Conservation (phyloP, 306 rosid species). For the Cicer yamashitae region DNA sequence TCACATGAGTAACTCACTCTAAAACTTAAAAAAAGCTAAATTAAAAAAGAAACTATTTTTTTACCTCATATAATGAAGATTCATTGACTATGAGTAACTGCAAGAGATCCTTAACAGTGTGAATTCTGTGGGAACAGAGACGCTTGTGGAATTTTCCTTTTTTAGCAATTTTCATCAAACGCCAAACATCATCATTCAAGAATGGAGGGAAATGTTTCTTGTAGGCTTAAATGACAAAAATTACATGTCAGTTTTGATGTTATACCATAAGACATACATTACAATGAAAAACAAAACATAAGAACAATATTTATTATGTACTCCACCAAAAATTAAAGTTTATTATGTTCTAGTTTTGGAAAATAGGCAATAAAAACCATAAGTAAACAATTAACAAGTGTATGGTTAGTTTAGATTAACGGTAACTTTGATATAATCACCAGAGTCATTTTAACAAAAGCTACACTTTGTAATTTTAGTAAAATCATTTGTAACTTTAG, state of each 20-base stretch:
- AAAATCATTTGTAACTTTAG: too few relatives aligned
- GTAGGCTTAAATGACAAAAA: constrained; percentile 54
- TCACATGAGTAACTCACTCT: not conserved
- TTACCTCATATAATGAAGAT: constrained; percentile 51
- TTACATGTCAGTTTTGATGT: constrained; percentile 30
- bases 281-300: not conserved
- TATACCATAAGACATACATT: not conserved
- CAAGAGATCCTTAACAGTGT: constrained; percentile 58
- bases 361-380: not conserved
- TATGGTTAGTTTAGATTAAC: too few relatives aligned
- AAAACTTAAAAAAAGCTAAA: too few relatives aligned
- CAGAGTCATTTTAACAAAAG: too few relatives aligned
- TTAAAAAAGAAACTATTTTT: not conserved
- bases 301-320: not conserved
- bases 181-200: constrained; percentile 65
- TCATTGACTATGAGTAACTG: constrained; percentile 39
- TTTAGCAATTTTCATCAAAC: constrained; percentile 62
- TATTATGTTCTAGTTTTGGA: not conserved
- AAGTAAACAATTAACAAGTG: not conserved
- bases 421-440: too few relatives aligned
- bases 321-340: too few relatives aligned
- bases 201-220: constrained; percentile 67
- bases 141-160: constrained; percentile 49
- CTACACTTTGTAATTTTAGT: too few relatives aligned
- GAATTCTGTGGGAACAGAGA: constrained; percentile 43